These are phyloP conservation scores for Benincasa hispida DNA, from an alignment of 306 rosid genomes.

Conservation along the genomic window DNA sequence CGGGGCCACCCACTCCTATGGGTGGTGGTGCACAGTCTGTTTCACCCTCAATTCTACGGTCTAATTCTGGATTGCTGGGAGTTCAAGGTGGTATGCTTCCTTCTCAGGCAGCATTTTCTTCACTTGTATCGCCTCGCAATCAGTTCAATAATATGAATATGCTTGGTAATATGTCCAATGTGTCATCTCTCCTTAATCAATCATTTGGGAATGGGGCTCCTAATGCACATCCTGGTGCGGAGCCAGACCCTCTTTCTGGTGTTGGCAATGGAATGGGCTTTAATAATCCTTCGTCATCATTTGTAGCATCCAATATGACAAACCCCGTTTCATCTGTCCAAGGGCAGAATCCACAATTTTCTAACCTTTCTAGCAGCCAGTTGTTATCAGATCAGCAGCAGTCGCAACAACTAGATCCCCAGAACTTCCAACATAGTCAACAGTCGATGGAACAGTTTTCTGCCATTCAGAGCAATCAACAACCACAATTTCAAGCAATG, in stretches of 20 bases:
- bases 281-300: conserved; percentile 44
- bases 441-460: conserved; percentile 87
- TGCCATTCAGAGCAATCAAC: conserved; percentile 34
- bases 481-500: conserved; percentile 65
- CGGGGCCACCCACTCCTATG: conserved; percentile 81
- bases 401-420: conserved; percentile 69
- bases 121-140: conserved; percentile 64
- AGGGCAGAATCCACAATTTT: conserved; percentile 71
- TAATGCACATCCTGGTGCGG: conserved; percentile 63
- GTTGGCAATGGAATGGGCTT: conserved; percentile 68
- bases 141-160: conserved; percentile 61
- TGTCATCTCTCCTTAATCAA: conserved; percentile 69
- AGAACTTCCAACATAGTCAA: conserved; percentile 67
- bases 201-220: conserved; percentile 66
- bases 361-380: conserved; percentile 59
- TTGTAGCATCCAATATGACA: conserved; percentile 48
- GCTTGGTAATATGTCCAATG: conserved; percentile 70
- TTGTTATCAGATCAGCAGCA: conserved; percentile 68
- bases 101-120: conserved; percentile 53
- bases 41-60: conserved; percentile 63
- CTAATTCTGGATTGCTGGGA: conserved; percentile 82
- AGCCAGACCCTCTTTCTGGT: conserved; percentile 54
- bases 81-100: conserved; percentile 71
- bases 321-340: conserved; percentile 62
- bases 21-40: conserved; percentile 88